phyloP scores from a whole-genome alignment of 2,329 filamentous ascomycete genomes.

The Dendrostoma leiphaemia region DNA sequence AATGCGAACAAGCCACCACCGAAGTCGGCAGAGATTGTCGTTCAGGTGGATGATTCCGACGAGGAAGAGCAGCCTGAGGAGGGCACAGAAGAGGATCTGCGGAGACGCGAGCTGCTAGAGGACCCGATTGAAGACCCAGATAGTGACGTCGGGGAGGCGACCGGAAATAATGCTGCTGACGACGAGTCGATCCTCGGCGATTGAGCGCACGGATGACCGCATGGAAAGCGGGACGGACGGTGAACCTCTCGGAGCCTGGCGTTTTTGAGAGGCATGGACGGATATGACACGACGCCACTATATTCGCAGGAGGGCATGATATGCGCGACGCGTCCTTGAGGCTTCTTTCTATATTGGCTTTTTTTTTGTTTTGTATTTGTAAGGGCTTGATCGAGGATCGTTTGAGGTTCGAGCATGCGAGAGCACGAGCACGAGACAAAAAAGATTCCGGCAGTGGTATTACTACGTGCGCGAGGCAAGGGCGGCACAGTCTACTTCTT shows the following conservation, averaged over 20 bases:
- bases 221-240: no score
- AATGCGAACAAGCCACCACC: conserved; percentile 32
- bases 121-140: conserved; percentile 38
- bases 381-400: no score
- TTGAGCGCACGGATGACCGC: conserved; percentile 24
- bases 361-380: not conserved
- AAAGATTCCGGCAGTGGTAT: not conserved
- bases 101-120: conserved; percentile 51
- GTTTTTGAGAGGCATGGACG: conserved; percentile 15
- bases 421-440: not conserved
- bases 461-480: not conserved
- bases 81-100: conserved; percentile 57
- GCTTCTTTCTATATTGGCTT: not conserved
- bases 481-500: not conserved
- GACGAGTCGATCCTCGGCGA: conserved; percentile 47
- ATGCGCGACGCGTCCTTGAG: not conserved
- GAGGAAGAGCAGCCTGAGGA: conserved; percentile 49
- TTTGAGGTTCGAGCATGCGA: not conserved
- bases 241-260: conserved; percentile 13
- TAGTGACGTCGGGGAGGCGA: conserved; percentile 37
- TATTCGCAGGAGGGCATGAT: not conserved
- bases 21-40: conserved; percentile 44
- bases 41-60: conserved; percentile 41
- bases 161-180: conserved; percentile 36
- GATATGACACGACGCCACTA: not conserved